These are phyloP conservation scores for Colletotrichum musae DNA, from an alignment of 2,329 filamentous ascomycete species.

Conservation along the genomic window DNA sequence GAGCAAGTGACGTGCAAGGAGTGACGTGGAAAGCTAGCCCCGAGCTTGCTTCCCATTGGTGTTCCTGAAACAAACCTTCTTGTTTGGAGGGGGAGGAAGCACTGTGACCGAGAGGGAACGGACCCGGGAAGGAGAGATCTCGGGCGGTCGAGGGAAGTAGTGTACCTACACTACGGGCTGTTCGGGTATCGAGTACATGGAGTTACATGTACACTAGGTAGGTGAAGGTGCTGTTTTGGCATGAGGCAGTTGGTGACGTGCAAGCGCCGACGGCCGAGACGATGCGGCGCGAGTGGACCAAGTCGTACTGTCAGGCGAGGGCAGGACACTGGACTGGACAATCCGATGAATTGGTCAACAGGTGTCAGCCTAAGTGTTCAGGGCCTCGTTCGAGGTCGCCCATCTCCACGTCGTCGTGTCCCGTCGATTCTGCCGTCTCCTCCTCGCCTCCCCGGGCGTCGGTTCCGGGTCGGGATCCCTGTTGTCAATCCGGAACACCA, in stretches of 20 bases:
- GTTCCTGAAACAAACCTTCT: conserved; percentile 42
- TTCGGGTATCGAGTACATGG: conserved; percentile 16
- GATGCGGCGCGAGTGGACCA: neutral
- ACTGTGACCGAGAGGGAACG: too few species aligned
- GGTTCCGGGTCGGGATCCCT: conserved; percentile 32
- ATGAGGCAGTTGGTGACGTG: conserved; percentile 9
- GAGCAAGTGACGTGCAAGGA: conserved; percentile 28
- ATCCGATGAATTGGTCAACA: too few species aligned
- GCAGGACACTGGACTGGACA: too few species aligned
- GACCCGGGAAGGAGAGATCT: conserved; percentile 1
- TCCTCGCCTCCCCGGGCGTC: conserved; percentile 18
- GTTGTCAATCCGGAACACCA: conserved; percentile 38
- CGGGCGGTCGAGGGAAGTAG: conserved; percentile 7
- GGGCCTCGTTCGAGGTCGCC: neutral
- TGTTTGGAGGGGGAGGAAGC: conserved; percentile 19
- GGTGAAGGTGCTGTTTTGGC: neutral
- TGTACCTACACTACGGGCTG: too few species aligned
- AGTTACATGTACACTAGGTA: neutral
- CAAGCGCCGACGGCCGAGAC: conserved; percentile 19
- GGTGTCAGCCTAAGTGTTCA: neutral
- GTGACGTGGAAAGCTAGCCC: conserved; percentile 36
- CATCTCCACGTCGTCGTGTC: too few species aligned
- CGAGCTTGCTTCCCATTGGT: conserved; percentile 40
- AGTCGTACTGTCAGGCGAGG: too few species aligned
- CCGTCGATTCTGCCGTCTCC: neutral